Percentiles rank a stretch among this genome's conserved stretches.
Conservation (phyloP, 2,329 filamentous ascomycete genomes). For the Aspergillus carbonarius region DNA sequence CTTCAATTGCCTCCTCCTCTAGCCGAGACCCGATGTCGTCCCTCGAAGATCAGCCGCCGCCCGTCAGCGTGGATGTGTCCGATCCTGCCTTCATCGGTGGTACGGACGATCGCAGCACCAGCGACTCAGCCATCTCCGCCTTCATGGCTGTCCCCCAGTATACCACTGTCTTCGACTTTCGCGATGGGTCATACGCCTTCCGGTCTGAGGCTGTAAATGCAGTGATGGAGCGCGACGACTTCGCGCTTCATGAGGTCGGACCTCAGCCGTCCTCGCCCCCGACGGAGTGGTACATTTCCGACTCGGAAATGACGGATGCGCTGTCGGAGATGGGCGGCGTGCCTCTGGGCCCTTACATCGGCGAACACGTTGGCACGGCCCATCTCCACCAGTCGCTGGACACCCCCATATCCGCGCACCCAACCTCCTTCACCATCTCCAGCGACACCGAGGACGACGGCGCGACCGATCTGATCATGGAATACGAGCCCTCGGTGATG, state of each 20-base stretch:
- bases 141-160: constrained; percentile 32
- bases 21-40: constrained; percentile 6
- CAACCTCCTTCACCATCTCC: constrained; percentile 24
- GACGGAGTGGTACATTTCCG: constrained; percentile 22
- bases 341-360: constrained; percentile 18
- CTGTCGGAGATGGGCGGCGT: constrained; percentile 23
- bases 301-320: constrained; percentile 26
- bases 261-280: constrained; percentile 15
- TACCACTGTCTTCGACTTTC: constrained; percentile 17
- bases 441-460: constrained; percentile 21
- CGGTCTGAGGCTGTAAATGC: constrained; percentile 32
- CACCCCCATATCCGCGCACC: constrained; percentile 9
- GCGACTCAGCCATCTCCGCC: constrained; percentile 27
- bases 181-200: constrained; percentile 20
- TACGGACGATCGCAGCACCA: constrained; percentile 3
- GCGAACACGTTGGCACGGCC: constrained; percentile 20
- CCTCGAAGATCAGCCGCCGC: not conserved
- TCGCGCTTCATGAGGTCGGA: constrained; percentile 1
- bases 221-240: constrained; percentile 19
- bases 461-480: constrained; percentile 23
- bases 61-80: not conserved
- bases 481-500: constrained; percentile 24
- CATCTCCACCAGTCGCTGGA: constrained; percentile 20
- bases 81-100: not conserved
- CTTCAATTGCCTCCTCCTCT: constrained; percentile 6